Percentiles rank a stretch among this genome's conserved stretches.
phyloP scores from a whole-genome alignment of 148 eudicot genomes.

The Beta vulgaris region DNA sequence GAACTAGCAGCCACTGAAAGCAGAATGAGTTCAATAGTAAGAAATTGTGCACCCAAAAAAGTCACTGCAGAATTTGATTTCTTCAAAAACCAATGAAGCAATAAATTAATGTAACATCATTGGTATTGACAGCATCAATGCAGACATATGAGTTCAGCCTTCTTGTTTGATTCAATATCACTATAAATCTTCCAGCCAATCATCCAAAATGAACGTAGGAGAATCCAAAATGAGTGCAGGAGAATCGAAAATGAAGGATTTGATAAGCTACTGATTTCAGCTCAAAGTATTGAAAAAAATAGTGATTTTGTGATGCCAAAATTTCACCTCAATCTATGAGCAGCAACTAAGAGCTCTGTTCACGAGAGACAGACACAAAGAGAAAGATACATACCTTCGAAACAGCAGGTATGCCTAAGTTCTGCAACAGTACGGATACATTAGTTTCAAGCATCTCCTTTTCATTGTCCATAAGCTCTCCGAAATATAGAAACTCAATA shows the following conservation, averaged over 20 bases:
- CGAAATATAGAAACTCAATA: slow-evolving; percentile 74
- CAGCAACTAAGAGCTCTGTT: neutral
- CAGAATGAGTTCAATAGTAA: slow-evolving; percentile 24
- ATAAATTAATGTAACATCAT: neutral
- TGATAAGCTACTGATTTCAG: neutral
- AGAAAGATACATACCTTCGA: slow-evolving; percentile 57
- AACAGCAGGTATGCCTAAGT: slow-evolving; percentile 70
- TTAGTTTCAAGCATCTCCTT: slow-evolving; percentile 49
- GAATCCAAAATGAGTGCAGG: too few species aligned
- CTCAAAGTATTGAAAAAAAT: neutral
- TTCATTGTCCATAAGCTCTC: slow-evolving; percentile 53
- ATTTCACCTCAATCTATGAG: neutral
- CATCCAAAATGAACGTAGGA: too few species aligned
- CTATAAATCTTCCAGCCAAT: neutral
- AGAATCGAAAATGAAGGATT: neutral
- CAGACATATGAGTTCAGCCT: neutral
- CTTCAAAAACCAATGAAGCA: neutral
- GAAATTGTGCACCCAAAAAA: slow-evolving; percentile 19
- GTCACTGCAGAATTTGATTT: slow-evolving; percentile 7
- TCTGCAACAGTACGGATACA: slow-evolving; percentile 52
- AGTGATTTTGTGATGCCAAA: neutral
- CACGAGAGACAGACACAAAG: slow-evolving; percentile 20
- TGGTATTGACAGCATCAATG: neutral
- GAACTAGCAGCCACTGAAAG: slow-evolving; percentile 24
- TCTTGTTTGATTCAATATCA: neutral